Base-by-base conservation (phyloP, 192 early-diverging fungal species). In the Mortierella claussenii region DNA sequence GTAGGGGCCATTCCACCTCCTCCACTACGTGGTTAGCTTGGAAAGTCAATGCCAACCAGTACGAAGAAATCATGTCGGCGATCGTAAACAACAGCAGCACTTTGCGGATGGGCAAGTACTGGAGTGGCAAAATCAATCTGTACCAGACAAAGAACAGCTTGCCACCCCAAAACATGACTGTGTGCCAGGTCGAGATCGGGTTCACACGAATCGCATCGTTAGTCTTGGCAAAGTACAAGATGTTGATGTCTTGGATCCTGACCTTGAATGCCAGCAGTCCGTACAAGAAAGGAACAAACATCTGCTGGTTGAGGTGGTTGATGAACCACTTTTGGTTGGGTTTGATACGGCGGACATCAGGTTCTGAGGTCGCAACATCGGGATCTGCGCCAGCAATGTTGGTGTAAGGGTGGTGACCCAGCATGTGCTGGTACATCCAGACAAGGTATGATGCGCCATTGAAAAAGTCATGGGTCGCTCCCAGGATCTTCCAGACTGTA, bases 1-100 rank as follows among this genome's bases (percentile, higher is more conserved):
- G 81, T 33, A 75, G 49, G 20, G 86, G 86, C 86, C 86, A 88
- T 53, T 81, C 69, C 10, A 84, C 82, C 43, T 88, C 85, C 36
- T 78, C 75, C 0, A 88, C 86, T 7, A 88, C 86, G 45, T 88
- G 86, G 78, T 88, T 88, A 3, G 84, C 86, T 63, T 88, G 86
- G 68, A 88, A 88, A 37, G 83, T 81, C 28, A 86, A 60, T 3
- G 86, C 81, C 31, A 88, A 69, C 80, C 83, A 85, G 48, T 84
- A 84, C 18, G 80, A 80, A 18, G 84, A 60, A 1, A 84, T 57
- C 57, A 82, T 42, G 48, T 88, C 86, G 15, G 86, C 66, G 13
- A 84, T 53, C 2, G 78, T 57, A 53, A 86, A 83, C 31, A 88
- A 53, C 21, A 65, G 8, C n/a, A 82, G 45, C 8, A 81, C 79